Evolutionary conservation across 106 monocot species (phyloP), one percentile per base, ranked within the genome.

Genomic region (Phalaenopsis aphrodite): DNA sequence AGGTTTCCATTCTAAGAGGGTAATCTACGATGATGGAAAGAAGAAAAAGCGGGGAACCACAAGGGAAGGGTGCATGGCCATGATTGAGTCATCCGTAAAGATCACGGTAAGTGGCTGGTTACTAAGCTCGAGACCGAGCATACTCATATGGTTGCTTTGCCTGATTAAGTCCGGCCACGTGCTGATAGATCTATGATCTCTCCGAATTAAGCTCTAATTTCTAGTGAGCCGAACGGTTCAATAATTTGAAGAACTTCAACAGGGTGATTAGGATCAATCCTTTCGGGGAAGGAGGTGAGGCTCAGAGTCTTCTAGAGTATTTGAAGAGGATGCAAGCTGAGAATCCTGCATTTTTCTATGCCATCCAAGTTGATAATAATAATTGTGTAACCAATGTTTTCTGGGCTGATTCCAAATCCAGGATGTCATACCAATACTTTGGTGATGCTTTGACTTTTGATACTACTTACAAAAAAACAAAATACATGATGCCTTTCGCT

Each of bases 401-500:
- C 43, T 97, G 96, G 96, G 90, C 94, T 12, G 96, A 92, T 86
- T 87, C 92, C 48, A 92, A 89, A 71, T 84, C 92, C 38, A 90
- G 94, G 72, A 87, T 86, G 77, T 85, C 94, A 36, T 97, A 97
- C 73, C 81, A 79, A 45, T 30, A 87, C 42, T 97, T 97, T 79
- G 87, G 94, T 30, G 96, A 97, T 79, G 79, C 89, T 9, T 89
- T 97, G 10, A 89, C 86, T 16, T 97, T 97, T 69, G 96, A 97
- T 81, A 94, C 94, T 0, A 92, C 87, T n/a, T 94, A 97, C 69
- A 97, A 89, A 84, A 97, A 94, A 69, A 92, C 92, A 6, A 94
- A 97, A 75, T 93, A 96, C 80, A 96, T 96, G 96, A 90, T 97
- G 96, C 96, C 96, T 0, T 94, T 97, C 55, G 96, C 90, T 0